phyloP scores from a whole-genome alignment of 2,329 filamentous ascomycete species.

The Paracorniculantispora psalliotae region DNA sequence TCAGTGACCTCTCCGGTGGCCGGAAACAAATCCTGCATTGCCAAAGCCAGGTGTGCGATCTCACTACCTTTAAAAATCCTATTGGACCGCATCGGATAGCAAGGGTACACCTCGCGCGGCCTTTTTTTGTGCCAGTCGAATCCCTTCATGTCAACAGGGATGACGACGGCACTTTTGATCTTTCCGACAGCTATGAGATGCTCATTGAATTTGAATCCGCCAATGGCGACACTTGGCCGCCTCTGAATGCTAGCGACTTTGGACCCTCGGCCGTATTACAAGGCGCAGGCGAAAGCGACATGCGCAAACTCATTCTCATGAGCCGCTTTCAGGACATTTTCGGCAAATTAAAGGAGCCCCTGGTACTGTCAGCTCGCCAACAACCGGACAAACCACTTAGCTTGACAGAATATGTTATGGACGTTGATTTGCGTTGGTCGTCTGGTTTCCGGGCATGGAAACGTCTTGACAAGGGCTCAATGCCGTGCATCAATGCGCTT shows the following conservation, averaged over 20 bases:
- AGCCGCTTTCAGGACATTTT: conserved; percentile 39
- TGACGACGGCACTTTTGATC: conserved; percentile 42
- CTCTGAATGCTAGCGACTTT: conserved; percentile 30
- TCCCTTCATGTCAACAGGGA: conserved; percentile 45
- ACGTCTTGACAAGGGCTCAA: conserved; percentile 36
- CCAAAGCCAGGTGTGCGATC: conserved; percentile 49
- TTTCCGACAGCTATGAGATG: conserved; percentile 47
- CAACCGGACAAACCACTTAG: conserved; percentile 20
- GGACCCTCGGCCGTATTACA: neutral
- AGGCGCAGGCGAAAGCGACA: conserved; percentile 17
- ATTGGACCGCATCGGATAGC: conserved; percentile 42
- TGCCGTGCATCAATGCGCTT: conserved; percentile 39
- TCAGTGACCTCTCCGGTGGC: conserved; percentile 30
- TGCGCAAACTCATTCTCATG: conserved; percentile 33
- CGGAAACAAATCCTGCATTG: conserved; percentile 44
- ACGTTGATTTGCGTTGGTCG: conserved; percentile 45
- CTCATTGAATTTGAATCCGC: conserved; percentile 49
- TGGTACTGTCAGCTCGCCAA: conserved; percentile 25
- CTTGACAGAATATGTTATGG: conserved; percentile 42
- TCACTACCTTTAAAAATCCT: conserved; percentile 46
- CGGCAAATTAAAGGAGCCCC: conserved; percentile 34
- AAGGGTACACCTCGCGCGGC: conserved; percentile 41
- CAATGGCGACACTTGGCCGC: conserved; percentile 48
- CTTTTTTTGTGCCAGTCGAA: conserved; percentile 49
- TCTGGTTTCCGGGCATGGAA: conserved; percentile 33